Conservation (phyloP, 176 grass and related monocot species). For the Hsuehochloa calcarea region DNA sequence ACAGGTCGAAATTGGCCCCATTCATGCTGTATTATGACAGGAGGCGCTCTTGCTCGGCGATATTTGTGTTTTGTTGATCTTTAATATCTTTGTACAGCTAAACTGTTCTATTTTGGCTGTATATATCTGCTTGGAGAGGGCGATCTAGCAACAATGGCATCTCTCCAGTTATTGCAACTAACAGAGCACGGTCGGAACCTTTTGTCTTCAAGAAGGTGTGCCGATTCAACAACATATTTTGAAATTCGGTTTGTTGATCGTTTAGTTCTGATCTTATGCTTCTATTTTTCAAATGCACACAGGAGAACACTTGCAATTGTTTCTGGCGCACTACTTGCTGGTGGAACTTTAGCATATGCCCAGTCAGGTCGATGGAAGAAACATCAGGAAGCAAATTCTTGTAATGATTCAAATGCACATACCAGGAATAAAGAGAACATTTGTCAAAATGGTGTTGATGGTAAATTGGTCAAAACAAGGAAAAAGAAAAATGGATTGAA, state of each 20-base stretch:
- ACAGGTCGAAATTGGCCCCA: slow-evolving; percentile 11
- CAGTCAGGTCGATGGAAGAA: slow-evolving; percentile 43
- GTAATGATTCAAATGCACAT: slow-evolving; percentile 32
- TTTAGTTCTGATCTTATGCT: not conserved
- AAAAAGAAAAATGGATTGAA: slow-evolving; percentile 61
- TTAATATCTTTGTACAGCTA: not conserved
- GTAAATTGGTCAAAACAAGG: slow-evolving; percentile 50
- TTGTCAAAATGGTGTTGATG: slow-evolving; percentile 48
- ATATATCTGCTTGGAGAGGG: slow-evolving; percentile 12
- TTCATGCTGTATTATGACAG: not conserved
- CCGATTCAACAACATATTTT: not conserved
- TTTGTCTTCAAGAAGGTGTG: slow-evolving; percentile 76
- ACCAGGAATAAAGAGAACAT: slow-evolving; percentile 20
- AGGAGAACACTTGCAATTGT: slow-evolving; percentile 73
- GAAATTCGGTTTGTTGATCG: not conserved
- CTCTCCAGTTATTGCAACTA: slow-evolving; percentile 82
- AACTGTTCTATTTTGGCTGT: not conserved
- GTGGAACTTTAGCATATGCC: slow-evolving; percentile 74
- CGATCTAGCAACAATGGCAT: slow-evolving; percentile 55
- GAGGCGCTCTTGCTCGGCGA: not conserved
- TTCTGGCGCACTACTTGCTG: slow-evolving; percentile 74
- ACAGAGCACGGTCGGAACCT: slow-evolving; percentile 67
- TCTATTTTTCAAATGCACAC: not conserved
- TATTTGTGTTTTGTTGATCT: not conserved
- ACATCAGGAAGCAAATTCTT: slow-evolving; percentile 16